Evolutionary conservation across 768 basidiomycete species (phyloP).

Genomic region (Termitomyces sp.): DNA sequence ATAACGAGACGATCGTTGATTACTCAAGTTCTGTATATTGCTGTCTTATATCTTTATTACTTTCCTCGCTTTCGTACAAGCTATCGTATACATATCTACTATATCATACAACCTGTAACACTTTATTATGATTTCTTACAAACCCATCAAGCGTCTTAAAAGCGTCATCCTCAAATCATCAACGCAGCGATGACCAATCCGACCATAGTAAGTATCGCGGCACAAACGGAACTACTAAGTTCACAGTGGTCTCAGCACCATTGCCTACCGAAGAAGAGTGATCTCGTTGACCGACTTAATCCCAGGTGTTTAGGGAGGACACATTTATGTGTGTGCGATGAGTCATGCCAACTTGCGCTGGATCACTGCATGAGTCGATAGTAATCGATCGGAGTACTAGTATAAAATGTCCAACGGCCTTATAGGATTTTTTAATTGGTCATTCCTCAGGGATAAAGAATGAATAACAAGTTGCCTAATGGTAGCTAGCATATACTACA

Average conservation of each 20-base stretch:
- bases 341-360: constrained; percentile 38
- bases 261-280: constrained; percentile 35
- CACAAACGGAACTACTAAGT: constrained; percentile 6
- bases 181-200: constrained; percentile 16
- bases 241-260: constrained; percentile 25
- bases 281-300: constrained; percentile 56
- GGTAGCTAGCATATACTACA: neutral
- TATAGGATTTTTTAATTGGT: constrained; percentile 82
- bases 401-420: constrained; percentile 67
- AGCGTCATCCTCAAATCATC: constrained; percentile 8
- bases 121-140: too few relatives aligned
- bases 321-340: constrained; percentile 72
- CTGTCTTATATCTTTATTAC: neutral
- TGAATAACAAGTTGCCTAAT: neutral
- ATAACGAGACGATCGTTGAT: neutral
- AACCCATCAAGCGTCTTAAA: neutral
- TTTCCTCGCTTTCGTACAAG: neutral
- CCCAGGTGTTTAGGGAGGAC: constrained; percentile 43
- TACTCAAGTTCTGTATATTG: neutral
- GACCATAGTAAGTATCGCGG: constrained; percentile 19
- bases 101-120: constrained; percentile 7
- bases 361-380: constrained; percentile 59
- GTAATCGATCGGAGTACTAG: constrained; percentile 55
- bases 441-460: constrained; percentile 35
- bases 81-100: constrained; percentile 2